Percentiles rank a stretch among this genome's conserved stretches.
Conservation (phyloP, 2,329 filamentous ascomycete species). For the Cladosporium cucumerinum region DNA sequence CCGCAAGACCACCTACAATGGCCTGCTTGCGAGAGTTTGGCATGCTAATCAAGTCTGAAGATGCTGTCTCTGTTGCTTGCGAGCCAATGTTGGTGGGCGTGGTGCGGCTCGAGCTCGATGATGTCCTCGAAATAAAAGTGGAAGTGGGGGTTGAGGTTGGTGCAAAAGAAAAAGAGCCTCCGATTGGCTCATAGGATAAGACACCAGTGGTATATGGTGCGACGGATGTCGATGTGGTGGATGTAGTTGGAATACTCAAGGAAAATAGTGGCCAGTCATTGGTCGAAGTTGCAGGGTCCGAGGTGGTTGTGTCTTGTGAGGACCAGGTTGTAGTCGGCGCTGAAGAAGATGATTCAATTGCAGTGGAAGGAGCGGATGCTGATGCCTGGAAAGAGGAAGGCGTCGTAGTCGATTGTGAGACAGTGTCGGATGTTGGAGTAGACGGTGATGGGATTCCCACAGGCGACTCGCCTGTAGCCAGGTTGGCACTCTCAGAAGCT, state of each 20-base stretch:
- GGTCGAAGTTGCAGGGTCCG: slow-evolving; percentile 1
- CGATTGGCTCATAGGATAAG: slow-evolving; percentile 7
- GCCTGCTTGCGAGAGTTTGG: slow-evolving; percentile 25
- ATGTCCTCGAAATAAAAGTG: background rate
- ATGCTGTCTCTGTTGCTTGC: slow-evolving; percentile 11
- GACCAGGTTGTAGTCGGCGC: background rate
- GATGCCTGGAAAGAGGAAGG: background rate
- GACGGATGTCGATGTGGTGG: background rate
- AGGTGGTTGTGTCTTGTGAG: slow-evolving; percentile 2
- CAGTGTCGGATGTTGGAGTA: slow-evolving; percentile 11
- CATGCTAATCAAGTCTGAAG: slow-evolving; percentile 15
- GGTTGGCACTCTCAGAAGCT: background rate
- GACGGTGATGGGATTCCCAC: background rate
- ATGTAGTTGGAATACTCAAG: background rate
- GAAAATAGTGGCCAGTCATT: slow-evolving; percentile 7
- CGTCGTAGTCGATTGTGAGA: slow-evolving; percentile 5
- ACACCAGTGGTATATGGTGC: background rate
- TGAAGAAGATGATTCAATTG: slow-evolving; percentile 7
- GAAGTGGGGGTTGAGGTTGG: slow-evolving; percentile 7
- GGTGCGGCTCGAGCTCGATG: background rate
- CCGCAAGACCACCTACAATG: slow-evolving; percentile 32
- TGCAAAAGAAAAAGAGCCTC: slow-evolving; percentile 1
- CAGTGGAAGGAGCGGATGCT: background rate
- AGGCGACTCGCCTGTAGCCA: slow-evolving; percentile 1
- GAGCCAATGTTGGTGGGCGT: background rate